Percentiles rank a stretch among this genome's conserved stretches.
Conservation (phyloP, 192 early-diverging fungal genomes). For the Chytriomyces hyalinus region DNA sequence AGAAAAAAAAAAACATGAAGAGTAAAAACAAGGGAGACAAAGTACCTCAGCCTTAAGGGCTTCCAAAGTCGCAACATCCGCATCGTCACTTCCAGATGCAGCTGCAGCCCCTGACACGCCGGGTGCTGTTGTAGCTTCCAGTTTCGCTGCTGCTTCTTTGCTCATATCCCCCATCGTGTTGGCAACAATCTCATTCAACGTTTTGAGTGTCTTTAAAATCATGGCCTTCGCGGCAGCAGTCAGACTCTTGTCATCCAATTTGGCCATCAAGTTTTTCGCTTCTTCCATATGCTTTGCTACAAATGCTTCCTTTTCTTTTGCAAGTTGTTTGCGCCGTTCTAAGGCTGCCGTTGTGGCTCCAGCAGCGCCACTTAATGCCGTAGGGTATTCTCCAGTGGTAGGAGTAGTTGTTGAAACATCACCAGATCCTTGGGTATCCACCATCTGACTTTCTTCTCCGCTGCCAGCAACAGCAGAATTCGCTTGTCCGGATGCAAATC, state of each 20-base stretch:
- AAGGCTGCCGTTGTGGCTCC: constrained; percentile 49
- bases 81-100: constrained; percentile 27
- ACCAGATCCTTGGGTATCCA: neutral
- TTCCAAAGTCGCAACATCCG: constrained; percentile 62
- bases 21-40: constrained; percentile 3
- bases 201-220: constrained; percentile 42
- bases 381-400: constrained; percentile 26
- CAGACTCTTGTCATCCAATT: constrained; percentile 56
- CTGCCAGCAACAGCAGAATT: too few species aligned
- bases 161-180: constrained; percentile 27
- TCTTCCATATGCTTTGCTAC: constrained; percentile 68
- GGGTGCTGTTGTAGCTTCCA: neutral
- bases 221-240: constrained; percentile 36
- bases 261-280: constrained; percentile 65
- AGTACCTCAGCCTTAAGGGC: constrained; percentile 66
- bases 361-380: constrained; percentile 50
- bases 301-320: constrained; percentile 64
- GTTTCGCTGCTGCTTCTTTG: constrained; percentile 4
- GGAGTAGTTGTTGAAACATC: constrained; percentile 5
- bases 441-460: neutral
- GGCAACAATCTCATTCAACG: constrained; percentile 29
- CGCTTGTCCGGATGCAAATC: neutral
- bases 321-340: constrained; percentile 51
- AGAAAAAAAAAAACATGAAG: neutral
- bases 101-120: neutral